These are phyloP conservation scores for Silene latifolia DNA, from an alignment of 148 eudicot species.

Conservation along the genomic window DNA sequence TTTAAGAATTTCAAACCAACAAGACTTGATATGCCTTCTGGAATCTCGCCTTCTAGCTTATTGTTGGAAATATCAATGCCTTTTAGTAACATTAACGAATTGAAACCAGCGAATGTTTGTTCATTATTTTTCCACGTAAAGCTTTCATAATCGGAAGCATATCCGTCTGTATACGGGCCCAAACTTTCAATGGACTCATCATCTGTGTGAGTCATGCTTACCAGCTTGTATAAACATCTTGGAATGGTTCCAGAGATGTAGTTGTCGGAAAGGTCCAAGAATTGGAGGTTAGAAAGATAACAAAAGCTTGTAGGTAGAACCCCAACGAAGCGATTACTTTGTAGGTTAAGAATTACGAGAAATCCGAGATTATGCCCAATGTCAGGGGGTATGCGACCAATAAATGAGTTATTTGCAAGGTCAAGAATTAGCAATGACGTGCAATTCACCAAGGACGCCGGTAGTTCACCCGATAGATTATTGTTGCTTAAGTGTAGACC, in stretches of 20 bases:
- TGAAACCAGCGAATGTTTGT: neutral
- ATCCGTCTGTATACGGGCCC: neutral
- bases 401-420: slow-evolving; percentile 3
- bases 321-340: slow-evolving; percentile 8
- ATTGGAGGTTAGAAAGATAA: slow-evolving; percentile 7
- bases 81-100: neutral
- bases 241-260: slow-evolving; percentile 12
- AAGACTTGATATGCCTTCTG: slow-evolving; percentile 12
- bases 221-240: neutral
- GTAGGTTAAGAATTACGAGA: slow-evolving; percentile 7
- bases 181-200: neutral
- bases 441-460: slow-evolving; percentile 6
- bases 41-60: slow-evolving; percentile 1
- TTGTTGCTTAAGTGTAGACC: slow-evolving; percentile 14
- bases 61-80: neutral
- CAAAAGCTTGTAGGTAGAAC: slow-evolving; percentile 18
- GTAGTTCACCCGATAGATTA: slow-evolving; percentile 15
- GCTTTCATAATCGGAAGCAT: neutral
- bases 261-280: slow-evolving; percentile 19
- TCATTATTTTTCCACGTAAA: slow-evolving; percentile 16
- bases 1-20: slow-evolving; percentile 3
- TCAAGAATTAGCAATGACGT: slow-evolving; percentile 19
- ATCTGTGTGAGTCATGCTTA: slow-evolving; percentile 2
- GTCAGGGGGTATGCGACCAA: neutral
- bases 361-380: neutral